Base-by-base conservation (phyloP, 2,329 filamentous ascomycete species). In the Colletotrichum cuscutae region DNA sequence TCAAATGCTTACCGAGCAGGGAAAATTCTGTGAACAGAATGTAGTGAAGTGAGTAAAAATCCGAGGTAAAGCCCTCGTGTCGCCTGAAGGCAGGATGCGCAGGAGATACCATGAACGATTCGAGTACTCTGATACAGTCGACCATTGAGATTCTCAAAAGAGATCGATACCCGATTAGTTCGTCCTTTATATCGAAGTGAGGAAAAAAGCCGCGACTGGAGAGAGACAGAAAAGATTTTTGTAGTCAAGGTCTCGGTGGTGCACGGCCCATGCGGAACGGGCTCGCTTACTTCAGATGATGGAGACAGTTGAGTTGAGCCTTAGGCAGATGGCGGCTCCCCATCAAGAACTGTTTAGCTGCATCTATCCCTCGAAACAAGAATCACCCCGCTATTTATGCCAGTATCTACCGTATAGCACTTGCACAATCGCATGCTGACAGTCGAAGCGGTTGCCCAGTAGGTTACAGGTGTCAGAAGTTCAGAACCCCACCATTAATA, bases 401-500 rank as follows among this genome's bases (percentile, higher is more conserved):
- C 5, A 1, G 1, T 37, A 65, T 35, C n/a, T 26, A 46, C 30
- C 8, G 8, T 22, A 1, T 11, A 11, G 4, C 5, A 30, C 15
- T 19, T 19, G 65, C 2, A 22, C 46, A 54, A 66, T 59, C 37
- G 68, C 62, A 70, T 70, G 35, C 19, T 56, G 19, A 42, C 5
- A 12, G 9, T 8, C 22, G 26, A 24, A 35, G 15, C n/a, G 30
- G 58, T 68, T 68, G 65, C 58, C 65, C 58, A 62, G 46, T 63
- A 49, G 19, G 19, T 49, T 3, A 9, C 42, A 11, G 58, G 32
- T n/a, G 54, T 59, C 46, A 63, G 30, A 68, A 42, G 15, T 32
- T 49, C 46, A 62, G 32, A 68, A 42, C 22, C 49, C 58, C 49
- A 12, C 58, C 49, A 58, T 68, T 32, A 62, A 67, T 22, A 68